Evolutionary conservation across 2,329 filamentous ascomycete genomes (phyloP).

Genomic region (Fusarium sulawesiense): DNA sequence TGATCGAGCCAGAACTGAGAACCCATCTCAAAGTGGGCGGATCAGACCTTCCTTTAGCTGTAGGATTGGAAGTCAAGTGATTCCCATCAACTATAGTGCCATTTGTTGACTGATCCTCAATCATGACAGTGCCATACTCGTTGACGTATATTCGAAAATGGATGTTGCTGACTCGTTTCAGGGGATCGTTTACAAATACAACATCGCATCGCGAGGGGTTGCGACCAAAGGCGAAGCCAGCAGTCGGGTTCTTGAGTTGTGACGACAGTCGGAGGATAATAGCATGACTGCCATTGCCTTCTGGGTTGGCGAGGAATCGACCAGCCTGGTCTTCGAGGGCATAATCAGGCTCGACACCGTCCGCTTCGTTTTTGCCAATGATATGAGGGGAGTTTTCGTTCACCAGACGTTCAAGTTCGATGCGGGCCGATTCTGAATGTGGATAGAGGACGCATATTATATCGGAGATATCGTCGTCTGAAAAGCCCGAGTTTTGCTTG

Average conservation of each 20-base stretch:
- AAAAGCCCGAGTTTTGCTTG: constrained; percentile 83
- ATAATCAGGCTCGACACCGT: constrained; percentile 64
- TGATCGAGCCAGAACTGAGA: constrained; percentile 77
- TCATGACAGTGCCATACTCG: constrained; percentile 85
- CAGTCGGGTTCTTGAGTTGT: constrained; percentile 70
- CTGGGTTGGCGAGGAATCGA: constrained; percentile 58
- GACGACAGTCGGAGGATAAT: constrained; percentile 86
- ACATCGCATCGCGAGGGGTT: constrained; percentile 79
- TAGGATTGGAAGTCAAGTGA: constrained; percentile 64
- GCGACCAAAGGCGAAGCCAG: constrained; percentile 89
- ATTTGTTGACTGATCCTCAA: constrained; percentile 95
- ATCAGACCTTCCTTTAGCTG: constrained; percentile 51
- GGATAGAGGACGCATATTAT: constrained; percentile 91
- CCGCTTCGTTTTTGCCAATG: constrained; percentile 61
- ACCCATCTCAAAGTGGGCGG: constrained; percentile 63
- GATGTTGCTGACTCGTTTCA: constrained; percentile 86
- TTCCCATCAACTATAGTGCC: constrained; percentile 86
- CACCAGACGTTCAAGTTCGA: constrained; percentile 71
- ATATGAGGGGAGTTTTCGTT: constrained; percentile 61
- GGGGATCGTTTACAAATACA: constrained; percentile 72
- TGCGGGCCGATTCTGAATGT: constrained; percentile 76
- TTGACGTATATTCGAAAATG: constrained; percentile 97
- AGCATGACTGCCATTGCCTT: constrained; percentile 69
- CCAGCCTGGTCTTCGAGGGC: constrained; percentile 62
- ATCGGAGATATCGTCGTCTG: constrained; percentile 84